phyloP scores from a whole-genome alignment of 1,284 basidiomycete genomes.

The Flammula alnicola region DNA sequence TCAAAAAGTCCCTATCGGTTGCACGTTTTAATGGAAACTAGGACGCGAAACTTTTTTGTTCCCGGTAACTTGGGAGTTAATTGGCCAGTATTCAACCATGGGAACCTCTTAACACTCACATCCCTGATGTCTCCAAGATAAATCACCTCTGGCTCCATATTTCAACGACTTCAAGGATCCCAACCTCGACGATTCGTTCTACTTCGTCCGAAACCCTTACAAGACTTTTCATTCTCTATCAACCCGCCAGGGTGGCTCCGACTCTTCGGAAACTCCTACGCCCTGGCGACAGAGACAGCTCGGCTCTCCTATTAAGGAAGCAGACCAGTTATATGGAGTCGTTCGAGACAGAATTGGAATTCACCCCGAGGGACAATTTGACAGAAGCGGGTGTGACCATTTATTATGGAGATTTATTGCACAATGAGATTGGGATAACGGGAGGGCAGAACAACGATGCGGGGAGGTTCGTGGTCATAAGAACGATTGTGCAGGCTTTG shows the following conservation, averaged over 20 bases:
- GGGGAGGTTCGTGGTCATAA: background rate
- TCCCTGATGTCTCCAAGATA: background rate
- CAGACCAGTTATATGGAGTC: slow-evolving; percentile 1
- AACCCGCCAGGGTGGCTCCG: slow-evolving; percentile 2
- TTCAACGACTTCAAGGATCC: background rate
- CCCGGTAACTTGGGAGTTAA: slow-evolving; percentile 3
- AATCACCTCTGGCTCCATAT: background rate
- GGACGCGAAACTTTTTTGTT: slow-evolving; percentile 4
- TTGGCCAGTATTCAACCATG: slow-evolving; percentile 6
- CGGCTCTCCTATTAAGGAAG: background rate
- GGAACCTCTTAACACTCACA: background rate
- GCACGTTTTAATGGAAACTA: background rate
- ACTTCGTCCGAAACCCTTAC: slow-evolving; percentile 4
- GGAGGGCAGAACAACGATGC: background rate
- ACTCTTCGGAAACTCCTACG: slow-evolving; percentile 4
- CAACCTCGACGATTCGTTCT: background rate
- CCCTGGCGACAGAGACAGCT: slow-evolving; percentile 6
- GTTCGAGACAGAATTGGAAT: slow-evolving; percentile 1
- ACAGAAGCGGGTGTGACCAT: slow-evolving; percentile 7
- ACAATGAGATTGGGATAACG: slow-evolving; percentile 7
- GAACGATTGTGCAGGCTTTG: slow-evolving; percentile 1
- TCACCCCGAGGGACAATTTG: background rate
- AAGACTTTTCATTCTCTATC: slow-evolving; percentile 4
- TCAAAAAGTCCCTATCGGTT: too few species aligned
- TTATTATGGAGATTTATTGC: slow-evolving; percentile 5